phyloP scores from a whole-genome alignment of 1,139 yeast genomes.

The Saccharomyces hybrid region DNA sequence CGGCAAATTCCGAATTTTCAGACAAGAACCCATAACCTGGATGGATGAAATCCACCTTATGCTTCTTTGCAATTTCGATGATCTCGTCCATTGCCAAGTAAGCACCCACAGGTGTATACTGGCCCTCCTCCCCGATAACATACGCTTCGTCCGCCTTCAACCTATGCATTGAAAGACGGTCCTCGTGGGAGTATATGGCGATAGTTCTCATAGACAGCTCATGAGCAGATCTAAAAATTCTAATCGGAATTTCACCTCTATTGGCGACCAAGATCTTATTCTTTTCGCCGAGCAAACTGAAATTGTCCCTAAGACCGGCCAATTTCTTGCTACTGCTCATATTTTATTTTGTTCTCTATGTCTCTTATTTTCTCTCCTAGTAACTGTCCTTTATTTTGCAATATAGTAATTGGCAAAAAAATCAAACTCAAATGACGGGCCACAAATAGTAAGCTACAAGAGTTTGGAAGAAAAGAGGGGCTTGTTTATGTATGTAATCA shows the following conservation, averaged over 20 bases:
- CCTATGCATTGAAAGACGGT: slow-evolving; percentile 89
- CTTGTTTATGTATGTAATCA: not conserved
- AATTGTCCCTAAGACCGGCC: slow-evolving; percentile 42
- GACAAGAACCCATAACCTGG: slow-evolving; percentile 98
- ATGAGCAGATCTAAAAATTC: slow-evolving; percentile 95
- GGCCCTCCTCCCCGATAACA: slow-evolving; percentile 83
- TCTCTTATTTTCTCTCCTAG: not conserved
- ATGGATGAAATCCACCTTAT: slow-evolving; percentile 90
- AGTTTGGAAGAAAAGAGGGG: not conserved
- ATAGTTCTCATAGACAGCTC: slow-evolving; percentile 97
- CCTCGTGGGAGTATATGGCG: slow-evolving; percentile 95
- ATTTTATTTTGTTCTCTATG: not conserved
- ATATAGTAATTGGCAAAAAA: not conserved
- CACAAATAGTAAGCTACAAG: not conserved
- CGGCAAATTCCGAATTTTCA: slow-evolving; percentile 91
- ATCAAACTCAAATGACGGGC: not conserved
- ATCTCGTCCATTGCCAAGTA: slow-evolving; percentile 94
- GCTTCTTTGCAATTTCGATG: slow-evolving; percentile 79
- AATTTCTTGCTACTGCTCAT: slow-evolving; percentile 6
- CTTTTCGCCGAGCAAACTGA: slow-evolving; percentile 35
- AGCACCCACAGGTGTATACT: slow-evolving; percentile 92
- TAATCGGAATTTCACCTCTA: slow-evolving; percentile 88
- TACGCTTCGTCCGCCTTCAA: slow-evolving; percentile 89
- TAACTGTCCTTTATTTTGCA: not conserved
- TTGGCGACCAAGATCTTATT: slow-evolving; percentile 85